Evolutionary conservation across 768 basidiomycete species (phyloP).

Genomic region (Dendrothele bispora): DNA sequence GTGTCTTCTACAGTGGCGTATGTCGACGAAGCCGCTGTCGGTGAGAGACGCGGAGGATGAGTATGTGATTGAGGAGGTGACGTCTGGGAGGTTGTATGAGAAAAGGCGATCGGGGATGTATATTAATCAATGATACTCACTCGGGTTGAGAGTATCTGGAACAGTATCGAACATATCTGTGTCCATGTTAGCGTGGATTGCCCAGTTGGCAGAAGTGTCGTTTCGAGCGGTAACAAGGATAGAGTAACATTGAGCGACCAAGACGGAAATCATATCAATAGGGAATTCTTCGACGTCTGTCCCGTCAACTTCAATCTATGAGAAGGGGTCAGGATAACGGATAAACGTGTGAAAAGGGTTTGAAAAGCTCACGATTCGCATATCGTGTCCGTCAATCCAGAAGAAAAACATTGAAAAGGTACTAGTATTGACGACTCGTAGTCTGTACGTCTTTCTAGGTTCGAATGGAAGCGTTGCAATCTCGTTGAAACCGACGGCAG

Average conservation of each 20-base stretch:
- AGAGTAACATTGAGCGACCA: constrained; percentile 92
- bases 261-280: constrained; percentile 68
- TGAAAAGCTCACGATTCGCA: constrained; percentile 49
- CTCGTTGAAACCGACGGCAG: constrained; percentile 79
- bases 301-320: constrained; percentile 74
- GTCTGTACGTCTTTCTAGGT: constrained; percentile 87
- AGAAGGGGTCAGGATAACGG: not conserved
- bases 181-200: constrained; percentile 90
- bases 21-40: constrained; percentile 50
- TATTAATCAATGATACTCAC: constrained; percentile 38
- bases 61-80: constrained; percentile 86
- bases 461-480: constrained; percentile 83
- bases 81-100: no score
- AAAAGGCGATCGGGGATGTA: not conserved
- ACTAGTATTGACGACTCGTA: constrained; percentile 82
- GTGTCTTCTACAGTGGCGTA: constrained; percentile 71
- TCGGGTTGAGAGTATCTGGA: constrained; percentile 71
- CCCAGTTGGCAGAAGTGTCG: constrained; percentile 82
- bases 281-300: constrained; percentile 76
- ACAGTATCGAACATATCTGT: constrained; percentile 84
- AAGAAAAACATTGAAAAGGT: constrained; percentile 78
- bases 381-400: constrained; percentile 87
- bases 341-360: not conserved
- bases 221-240: constrained; percentile 90
- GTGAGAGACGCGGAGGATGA: constrained; percentile 47